Evolutionary conservation across 352 stramenopile species (phyloP), one percentile per base, ranked within the genome.

Genomic region (Globisporangium spinosum): DNA sequence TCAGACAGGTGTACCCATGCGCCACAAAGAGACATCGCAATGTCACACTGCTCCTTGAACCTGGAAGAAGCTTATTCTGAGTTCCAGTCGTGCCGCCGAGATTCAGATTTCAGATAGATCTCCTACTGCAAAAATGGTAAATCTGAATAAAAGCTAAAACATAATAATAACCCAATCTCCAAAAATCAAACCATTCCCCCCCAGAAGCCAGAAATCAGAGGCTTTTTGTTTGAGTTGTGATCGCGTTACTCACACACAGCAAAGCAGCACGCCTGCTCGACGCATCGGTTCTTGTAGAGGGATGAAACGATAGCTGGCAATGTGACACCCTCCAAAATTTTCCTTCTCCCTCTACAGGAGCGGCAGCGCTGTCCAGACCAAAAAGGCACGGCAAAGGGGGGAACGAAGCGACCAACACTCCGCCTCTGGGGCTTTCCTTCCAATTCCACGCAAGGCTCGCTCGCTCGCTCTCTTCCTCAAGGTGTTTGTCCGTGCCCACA

Each of bases 301-400:
- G 51, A 34, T 32, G 35, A 43, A 43, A 17, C 35, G 3, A 17
- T 32, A 25, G n/a, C 6, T 47, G 43, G 13, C 40, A 47, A n/a
- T 51, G 43, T 51, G 43, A 51, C 43, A 51, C 43, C 40, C 58
- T 64, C 27, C 5, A 64, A 64, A 63, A 55, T 22, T 55, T 64
- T 64, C 1, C 38, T n/a, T 32, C 35, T 55, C 23, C 22, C 35
- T 63, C 58, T 32, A 55, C 38, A 55, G 35, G 58, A 55, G 27
- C 58, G 29, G 49, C 20, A n/a, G 9, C 27, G 8, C n/a, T 56
- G 49, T 27, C 53, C 53, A 34, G 51, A 57, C 23, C 4, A 58
- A 58, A 35, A 32, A 32, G 29, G 4, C 4, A 5, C 6, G 9
- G 7, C 17, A 23, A 51, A 51, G 43, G 43, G 43, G 43, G 43